phyloP scores from a whole-genome alignment of 495 filamentous ascomycete genomes.

The Lophiostoma macrostomum region DNA sequence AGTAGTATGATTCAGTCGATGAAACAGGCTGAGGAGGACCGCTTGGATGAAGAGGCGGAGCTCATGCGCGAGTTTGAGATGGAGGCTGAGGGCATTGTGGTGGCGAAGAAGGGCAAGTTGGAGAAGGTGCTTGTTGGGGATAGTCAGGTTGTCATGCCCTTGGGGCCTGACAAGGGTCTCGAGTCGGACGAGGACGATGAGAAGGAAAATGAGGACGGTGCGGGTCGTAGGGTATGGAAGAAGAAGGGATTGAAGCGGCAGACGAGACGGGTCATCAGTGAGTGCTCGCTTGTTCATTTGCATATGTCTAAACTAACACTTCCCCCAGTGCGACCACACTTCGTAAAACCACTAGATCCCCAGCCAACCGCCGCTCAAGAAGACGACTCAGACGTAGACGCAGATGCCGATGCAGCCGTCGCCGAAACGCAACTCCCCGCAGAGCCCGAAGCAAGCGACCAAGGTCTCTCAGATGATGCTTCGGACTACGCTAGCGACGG shows the following conservation, averaged over 20 bases:
- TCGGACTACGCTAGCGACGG: slow-evolving; percentile 31
- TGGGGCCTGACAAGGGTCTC: slow-evolving; percentile 63
- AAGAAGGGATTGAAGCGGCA: slow-evolving; percentile 92
- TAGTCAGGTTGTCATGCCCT: slow-evolving; percentile 51
- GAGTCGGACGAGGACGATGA: slow-evolving; percentile 46
- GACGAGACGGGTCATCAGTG: slow-evolving; percentile 75
- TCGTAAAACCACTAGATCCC: slow-evolving; percentile 31
- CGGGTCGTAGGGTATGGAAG: slow-evolving; percentile 62
- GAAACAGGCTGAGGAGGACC: slow-evolving; percentile 56
- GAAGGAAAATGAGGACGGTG: slow-evolving; percentile 25
- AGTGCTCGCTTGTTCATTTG: slow-evolving; percentile 20
- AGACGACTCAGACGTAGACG: background rate
- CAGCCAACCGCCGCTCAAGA: slow-evolving; percentile 1
- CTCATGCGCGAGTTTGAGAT: slow-evolving; percentile 76
- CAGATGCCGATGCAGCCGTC: slow-evolving; percentile 12
- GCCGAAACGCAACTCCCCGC: slow-evolving; percentile 5
- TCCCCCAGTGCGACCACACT: slow-evolving; percentile 37
- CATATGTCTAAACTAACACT: slow-evolving; percentile 14
- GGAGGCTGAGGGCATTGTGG: slow-evolving; percentile 39
- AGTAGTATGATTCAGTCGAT: slow-evolving; percentile 76
- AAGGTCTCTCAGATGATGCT: slow-evolving; percentile 33
- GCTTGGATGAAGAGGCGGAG: slow-evolving; percentile 69
- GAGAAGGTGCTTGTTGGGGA: slow-evolving; percentile 56
- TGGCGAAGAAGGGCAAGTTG: slow-evolving; percentile 14
- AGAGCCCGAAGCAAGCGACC: slow-evolving; percentile 3